A percentile compares a stretch with the other conserved stretches of the same genome.
Evolutionary conservation across 495 filamentous ascomycete genomes (phyloP).

Genomic region (Parachaetomium inaequale): DNA sequence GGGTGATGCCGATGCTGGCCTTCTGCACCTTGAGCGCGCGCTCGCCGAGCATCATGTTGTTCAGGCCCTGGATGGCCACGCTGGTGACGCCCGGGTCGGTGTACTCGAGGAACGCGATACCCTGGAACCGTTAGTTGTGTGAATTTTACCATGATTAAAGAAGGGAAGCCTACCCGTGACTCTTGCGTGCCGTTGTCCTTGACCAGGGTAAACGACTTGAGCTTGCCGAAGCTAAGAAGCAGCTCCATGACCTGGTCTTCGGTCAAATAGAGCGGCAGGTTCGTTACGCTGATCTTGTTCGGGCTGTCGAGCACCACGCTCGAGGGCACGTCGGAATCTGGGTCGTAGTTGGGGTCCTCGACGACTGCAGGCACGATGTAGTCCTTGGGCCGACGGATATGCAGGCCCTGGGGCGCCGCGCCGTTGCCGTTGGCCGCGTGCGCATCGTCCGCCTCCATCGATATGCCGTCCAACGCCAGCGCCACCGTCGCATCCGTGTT

Average conservation of each 20-base stretch:
- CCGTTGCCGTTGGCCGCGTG: conserved; percentile 55
- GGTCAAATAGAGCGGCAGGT: conserved; percentile 79
- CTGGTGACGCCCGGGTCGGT: conserved; percentile 70
- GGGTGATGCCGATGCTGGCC: conserved; percentile 88
- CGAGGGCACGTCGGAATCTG: conserved; percentile 63
- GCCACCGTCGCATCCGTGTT: conserved; percentile 86
- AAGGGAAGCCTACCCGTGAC: conserved; percentile 65
- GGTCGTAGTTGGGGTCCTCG: conserved; percentile 73
- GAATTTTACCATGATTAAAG: neutral
- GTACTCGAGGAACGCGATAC: conserved; percentile 97
- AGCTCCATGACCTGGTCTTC: conserved; percentile 92
- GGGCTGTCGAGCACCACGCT: conserved; percentile 83
- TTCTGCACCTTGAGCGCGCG: conserved; percentile 78
- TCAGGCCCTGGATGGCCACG: conserved; percentile 85
- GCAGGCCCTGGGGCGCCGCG: conserved; percentile 55
- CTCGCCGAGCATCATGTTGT: conserved; percentile 88
- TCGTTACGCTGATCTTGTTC: conserved; percentile 90
- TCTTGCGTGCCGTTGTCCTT: conserved; percentile 84
- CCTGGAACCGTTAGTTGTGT: conserved; percentile 52
- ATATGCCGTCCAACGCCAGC: conserved; percentile 82
- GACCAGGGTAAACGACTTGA: conserved; percentile 88
- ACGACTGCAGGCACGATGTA: conserved; percentile 86
- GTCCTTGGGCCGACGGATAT: conserved; percentile 89
- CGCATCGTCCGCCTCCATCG: conserved; percentile 70
- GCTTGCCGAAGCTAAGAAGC: conserved; percentile 80